A percentile compares a stretch with the other conserved stretches of the same genome.
Conservation (phyloP, 2,329 filamentous ascomycete genomes). For the Talaromyces atroroseus region DNA sequence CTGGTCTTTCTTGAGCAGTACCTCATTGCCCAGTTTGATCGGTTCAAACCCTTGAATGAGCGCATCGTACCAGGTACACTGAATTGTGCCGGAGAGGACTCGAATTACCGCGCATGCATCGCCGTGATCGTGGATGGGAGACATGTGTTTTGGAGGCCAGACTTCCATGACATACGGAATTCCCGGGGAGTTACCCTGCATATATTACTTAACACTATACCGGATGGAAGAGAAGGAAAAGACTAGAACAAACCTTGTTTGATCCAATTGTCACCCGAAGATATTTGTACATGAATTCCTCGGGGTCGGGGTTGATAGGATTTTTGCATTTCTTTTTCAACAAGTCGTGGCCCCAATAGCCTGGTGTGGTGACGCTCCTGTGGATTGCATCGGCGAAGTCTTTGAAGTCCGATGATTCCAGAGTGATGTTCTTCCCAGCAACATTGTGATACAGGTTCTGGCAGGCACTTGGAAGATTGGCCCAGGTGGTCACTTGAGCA, state of each 20-base stretch:
- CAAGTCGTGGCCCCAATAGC: background rate
- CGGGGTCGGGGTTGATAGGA: background rate
- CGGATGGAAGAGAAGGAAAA: background rate
- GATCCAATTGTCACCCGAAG: background rate
- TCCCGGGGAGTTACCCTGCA: background rate
- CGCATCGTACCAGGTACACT: background rate
- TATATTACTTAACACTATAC: background rate
- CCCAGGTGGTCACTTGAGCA: background rate
- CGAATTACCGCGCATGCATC: background rate
- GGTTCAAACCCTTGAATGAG: background rate
- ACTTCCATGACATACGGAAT: background rate
- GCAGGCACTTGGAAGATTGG: background rate
- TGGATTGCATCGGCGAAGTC: background rate
- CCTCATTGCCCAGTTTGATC: background rate
- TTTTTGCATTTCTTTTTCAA: background rate
- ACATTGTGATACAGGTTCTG: background rate
- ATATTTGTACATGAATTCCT: background rate
- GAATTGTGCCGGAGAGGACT: background rate
- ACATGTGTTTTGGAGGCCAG: background rate
- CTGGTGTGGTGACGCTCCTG: background rate
- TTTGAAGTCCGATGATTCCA: background rate
- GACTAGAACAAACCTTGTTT: background rate
- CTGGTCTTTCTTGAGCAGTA: background rate
- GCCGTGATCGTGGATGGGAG: background rate
- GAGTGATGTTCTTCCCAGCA: background rate